Evolutionary conservation across 208 protist genomes (phyloP).

Genomic region (Acanthamoeba sp.): DNA sequence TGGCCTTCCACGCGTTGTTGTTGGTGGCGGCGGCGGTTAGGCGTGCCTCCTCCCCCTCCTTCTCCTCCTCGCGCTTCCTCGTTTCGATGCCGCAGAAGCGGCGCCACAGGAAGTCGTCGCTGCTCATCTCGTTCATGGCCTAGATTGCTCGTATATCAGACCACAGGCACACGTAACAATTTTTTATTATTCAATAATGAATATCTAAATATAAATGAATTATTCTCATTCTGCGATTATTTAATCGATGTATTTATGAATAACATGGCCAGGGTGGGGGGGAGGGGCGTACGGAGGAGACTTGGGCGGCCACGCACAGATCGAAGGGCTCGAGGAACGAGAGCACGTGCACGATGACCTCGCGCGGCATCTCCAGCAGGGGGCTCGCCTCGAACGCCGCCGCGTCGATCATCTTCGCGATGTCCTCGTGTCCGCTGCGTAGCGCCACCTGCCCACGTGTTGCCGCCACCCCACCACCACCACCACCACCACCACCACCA

Average conservation of each 20-base stretch:
- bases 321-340: not conserved
- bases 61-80: not conserved
- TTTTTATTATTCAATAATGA: too few species aligned
- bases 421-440: not conserved
- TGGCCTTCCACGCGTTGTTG: not conserved
- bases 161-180: not conserved
- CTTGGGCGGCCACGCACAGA: not conserved
- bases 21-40: not conserved
- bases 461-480: too few species aligned
- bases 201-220: too few species aligned
- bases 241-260: too few species aligned
- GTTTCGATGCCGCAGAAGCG: not conserved
- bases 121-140: not conserved
- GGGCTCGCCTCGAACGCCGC: too few species aligned
- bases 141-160: not conserved
- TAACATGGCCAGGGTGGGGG: not conserved
- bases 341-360: not conserved
- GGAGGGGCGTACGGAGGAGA: not conserved
- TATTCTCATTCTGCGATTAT: too few species aligned
- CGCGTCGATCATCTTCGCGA: not conserved
- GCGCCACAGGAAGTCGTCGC: not conserved
- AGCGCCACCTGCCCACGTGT: not conserved
- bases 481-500: too few species aligned
- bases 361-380: not conserved
- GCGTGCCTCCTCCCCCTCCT: too few species aligned